A percentile compares a stretch with the other conserved stretches of the same genome.
Conservation (phyloP, 805 yeast genomes). For the Kluyveromyces nonfermentans region DNA sequence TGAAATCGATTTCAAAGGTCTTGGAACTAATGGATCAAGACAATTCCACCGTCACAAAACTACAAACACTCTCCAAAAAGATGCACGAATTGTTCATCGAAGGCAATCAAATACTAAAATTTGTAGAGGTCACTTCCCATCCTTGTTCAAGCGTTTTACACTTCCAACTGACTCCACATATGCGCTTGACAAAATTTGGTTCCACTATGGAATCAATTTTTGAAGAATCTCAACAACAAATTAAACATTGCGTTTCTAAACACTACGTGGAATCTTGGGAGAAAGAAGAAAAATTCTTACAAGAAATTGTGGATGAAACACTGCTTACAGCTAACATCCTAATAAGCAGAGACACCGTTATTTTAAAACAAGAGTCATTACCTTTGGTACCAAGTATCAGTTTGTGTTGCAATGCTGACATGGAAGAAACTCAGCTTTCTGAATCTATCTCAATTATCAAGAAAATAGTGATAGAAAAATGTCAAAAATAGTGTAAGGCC, state of each 20-base stretch:
- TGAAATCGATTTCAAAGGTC: constrained; percentile 50
- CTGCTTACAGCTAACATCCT: constrained; percentile 45
- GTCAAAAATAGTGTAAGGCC: constrained; percentile 5
- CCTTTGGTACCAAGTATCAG: constrained; percentile 58
- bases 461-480: constrained; percentile 17
- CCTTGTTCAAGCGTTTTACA: constrained; percentile 61
- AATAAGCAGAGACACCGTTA: constrained; percentile 52
- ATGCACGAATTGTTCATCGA: constrained; percentile 35
- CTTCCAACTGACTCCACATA: constrained; percentile 42
- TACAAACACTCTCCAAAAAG: constrained; percentile 34
- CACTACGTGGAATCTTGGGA: constrained; percentile 30
- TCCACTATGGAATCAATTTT: constrained; percentile 22
- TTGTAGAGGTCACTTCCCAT: constrained; percentile 46
- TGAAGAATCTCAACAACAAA: constrained; percentile 17
- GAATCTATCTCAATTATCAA: constrained; percentile 34
- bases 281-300: constrained; percentile 52
- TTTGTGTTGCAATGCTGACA: constrained; percentile 39
- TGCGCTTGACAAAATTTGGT: constrained; percentile 24
- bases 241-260: constrained; percentile 27
- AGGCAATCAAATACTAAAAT: constrained; percentile 30
- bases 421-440: constrained; percentile 37
- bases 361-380: constrained; percentile 64
- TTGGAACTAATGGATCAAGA: constrained; percentile 40
- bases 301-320: constrained; percentile 51
- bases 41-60: constrained; percentile 26